Base-by-base conservation (phyloP, 2,329 filamentous ascomycete genomes). In the Lasiodiplodia theobromae region DNA sequence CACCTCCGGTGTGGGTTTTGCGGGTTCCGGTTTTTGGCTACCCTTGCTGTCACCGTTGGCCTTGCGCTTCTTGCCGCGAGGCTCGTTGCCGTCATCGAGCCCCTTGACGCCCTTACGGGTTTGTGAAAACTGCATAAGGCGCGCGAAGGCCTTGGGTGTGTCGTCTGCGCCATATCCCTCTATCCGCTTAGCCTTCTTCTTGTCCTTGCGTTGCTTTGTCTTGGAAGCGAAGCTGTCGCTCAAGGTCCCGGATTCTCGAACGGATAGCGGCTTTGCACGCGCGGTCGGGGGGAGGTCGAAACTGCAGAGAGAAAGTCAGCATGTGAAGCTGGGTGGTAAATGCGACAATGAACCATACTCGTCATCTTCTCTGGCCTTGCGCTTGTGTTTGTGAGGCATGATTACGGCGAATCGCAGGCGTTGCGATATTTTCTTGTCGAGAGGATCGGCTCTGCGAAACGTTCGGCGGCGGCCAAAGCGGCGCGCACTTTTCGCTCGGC, bases 331-430 rank as follows among this genome's bases (percentile, higher is more conserved):
- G 66, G 21, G 18, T 25, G 12, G 8, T 7, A 28, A 38, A 52
- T 7, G 25, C 25, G 10, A 84, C 2, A 87, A 10, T 34, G 31
- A 80, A 67, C 87, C 83, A 72, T 78, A 90, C 89, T 83, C 83
- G 60, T 83, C 82, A 69, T 89, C 86, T 63, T 84, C 83, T 12
- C 83, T 84, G 68, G 76, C 87, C 72, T 79, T 76, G 71, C 92
- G 86, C 71, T 91, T 95, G 79, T 96, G 93, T 82, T 96, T 96
- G 82, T 95, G 92, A 78, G 93, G 93, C 93, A 96, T 96, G 71
- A 62, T 53, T 71, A 62, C 57, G 57, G 56, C n/a, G 40, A 37
- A 8, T 53, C 14, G 44, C 18, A n/a, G 21, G 44, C 4, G 60
- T n/a, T 34, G 66, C 53, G 40, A 37, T 60, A 38, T 37, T 64